Conservation (phyloP, 345 rosid genomes). For the Eutrema japonicum region DNA sequence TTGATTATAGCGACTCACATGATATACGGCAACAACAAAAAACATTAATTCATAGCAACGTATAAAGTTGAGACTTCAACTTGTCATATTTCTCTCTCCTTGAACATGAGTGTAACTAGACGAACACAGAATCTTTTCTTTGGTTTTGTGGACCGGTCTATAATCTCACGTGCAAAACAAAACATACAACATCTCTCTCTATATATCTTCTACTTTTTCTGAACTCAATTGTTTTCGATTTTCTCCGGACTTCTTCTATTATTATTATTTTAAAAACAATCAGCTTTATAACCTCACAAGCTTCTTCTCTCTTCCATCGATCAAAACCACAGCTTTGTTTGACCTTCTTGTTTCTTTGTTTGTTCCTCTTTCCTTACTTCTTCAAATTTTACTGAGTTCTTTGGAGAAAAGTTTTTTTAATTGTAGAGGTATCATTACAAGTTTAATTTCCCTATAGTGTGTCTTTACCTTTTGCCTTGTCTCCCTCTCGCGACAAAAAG, state of each 20-base stretch:
- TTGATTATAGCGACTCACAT: constrained; percentile 28
- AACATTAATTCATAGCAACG: constrained; percentile 27
- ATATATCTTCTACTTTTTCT: constrained; percentile 15
- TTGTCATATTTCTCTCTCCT: constrained; percentile 36
- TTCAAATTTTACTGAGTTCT: constrained; percentile 7
- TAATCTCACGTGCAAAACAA: constrained; percentile 48
- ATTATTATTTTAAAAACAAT: neutral
- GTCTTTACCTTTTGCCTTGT: constrained; percentile 44
- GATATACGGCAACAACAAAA: constrained; percentile 27
- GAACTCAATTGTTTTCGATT: constrained; percentile 30
- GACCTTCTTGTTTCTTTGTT: constrained; percentile 10
- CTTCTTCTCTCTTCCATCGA: constrained; percentile 39
- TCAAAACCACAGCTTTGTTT: constrained; percentile 33
- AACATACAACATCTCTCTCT: constrained; percentile 32
- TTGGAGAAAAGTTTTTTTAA: neutral
- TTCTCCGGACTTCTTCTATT: constrained; percentile 28
- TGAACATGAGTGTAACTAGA: constrained; percentile 46
- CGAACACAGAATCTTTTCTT: constrained; percentile 48
- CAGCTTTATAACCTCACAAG: constrained; percentile 35
- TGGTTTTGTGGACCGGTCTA: constrained; percentile 48
- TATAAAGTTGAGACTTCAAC: constrained; percentile 35
- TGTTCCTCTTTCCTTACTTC: constrained; percentile 26
- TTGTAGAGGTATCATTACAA: constrained; percentile 24
- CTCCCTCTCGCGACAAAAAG: constrained; percentile 46
- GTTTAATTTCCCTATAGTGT: constrained; percentile 27